Evolutionary conservation across 2,329 filamentous ascomycete species (phyloP), one percentile per base, ranked within the genome.

Genomic region (Fusarium phyllophilum): DNA sequence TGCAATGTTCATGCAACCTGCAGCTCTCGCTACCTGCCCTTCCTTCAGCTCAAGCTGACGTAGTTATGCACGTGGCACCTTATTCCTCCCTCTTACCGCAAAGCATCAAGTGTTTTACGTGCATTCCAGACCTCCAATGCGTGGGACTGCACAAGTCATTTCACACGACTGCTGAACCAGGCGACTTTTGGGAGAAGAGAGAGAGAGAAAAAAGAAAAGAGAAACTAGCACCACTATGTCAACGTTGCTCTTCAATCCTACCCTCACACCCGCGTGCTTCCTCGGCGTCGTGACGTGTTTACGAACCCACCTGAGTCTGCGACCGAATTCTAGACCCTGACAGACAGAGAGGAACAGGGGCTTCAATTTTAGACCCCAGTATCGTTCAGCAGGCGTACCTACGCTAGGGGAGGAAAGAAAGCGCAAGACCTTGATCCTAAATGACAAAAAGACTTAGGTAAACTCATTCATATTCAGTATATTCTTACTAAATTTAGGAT

Each of bases 251-350:
- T 46, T 46, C 36, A 44, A 44, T 45, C 57, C 59, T 60, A 52
- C 46, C 36, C 45, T 42, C 60, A 66, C 68, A 68, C 72, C 56
- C 64, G 68, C 68, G 64, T 68, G 55, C 68, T 66, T 48, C 60
- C 60, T 65, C 61, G 55, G 59, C 41, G 42, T 41, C 34, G 67
- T 77, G 75, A 78, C 75, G 75, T 77, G 75, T 69, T 72, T 72
- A 67, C 64, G 49, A 70, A 68, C 59, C 73, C 74, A 75, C 75
- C 49, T 68, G 60, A 64, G 46, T 63, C 70, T 74, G 75, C 72
- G 75, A 68, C 75, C 75, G 42, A 49, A 51, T 70, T 48, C 49
- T 39, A 66, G 69, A 59, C 74, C 75, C 49, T 74, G 39, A 59
- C 62, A 62, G 56, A 69, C 44, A 59, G 51, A 52, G 29, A 61